These are phyloP conservation scores for Hirschfeldia incana DNA, from an alignment of 345 rosid genomes.

Conservation along the genomic window DNA sequence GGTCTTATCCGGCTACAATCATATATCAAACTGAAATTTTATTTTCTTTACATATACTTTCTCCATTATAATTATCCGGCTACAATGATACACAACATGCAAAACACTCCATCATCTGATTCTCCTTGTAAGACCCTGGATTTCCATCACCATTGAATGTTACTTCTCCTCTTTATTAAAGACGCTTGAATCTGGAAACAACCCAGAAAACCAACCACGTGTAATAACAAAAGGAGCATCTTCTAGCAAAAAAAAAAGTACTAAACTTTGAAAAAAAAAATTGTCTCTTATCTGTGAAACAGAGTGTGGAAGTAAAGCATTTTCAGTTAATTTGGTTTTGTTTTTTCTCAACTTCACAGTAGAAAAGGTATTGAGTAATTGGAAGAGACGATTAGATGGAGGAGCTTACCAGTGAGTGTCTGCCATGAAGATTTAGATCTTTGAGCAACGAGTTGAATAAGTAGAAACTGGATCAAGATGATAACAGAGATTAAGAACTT, in stretches of 20 bases:
- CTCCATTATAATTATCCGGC: too few relatives aligned
- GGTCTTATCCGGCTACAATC: too few relatives aligned
- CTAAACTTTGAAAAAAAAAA: neutral
- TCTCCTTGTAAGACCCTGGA: slow-evolving; percentile 74
- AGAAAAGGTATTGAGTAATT: neutral
- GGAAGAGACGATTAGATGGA: too few relatives aligned
- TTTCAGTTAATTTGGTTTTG: neutral
- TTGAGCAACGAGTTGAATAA: slow-evolving; percentile 57
- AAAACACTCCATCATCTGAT: slow-evolving; percentile 65
- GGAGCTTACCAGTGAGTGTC: slow-evolving; percentile 51
- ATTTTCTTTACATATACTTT: too few relatives aligned
- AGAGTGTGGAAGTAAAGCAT: too few relatives aligned
- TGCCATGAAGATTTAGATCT: slow-evolving; percentile 60
- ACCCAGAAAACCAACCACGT: slow-evolving; percentile 89
- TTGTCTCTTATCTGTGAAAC: neutral
- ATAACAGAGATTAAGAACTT: slow-evolving; percentile 24
- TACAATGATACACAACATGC: slow-evolving; percentile 47
- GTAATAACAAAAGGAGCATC: slow-evolving; percentile 62
- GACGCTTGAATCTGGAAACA: slow-evolving; percentile 67
- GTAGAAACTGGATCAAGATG: slow-evolving; percentile 35
- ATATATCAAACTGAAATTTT: too few relatives aligned
- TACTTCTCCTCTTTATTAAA: slow-evolving; percentile 48
- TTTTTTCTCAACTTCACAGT: neutral
- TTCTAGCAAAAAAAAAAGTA: slow-evolving; percentile 49
- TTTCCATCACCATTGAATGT: slow-evolving; percentile 75